Percentiles rank a stretch among this genome's conserved stretches.
phyloP scores from a whole-genome alignment of 23 red algal species.

The Gracilaria domingensis region DNA sequence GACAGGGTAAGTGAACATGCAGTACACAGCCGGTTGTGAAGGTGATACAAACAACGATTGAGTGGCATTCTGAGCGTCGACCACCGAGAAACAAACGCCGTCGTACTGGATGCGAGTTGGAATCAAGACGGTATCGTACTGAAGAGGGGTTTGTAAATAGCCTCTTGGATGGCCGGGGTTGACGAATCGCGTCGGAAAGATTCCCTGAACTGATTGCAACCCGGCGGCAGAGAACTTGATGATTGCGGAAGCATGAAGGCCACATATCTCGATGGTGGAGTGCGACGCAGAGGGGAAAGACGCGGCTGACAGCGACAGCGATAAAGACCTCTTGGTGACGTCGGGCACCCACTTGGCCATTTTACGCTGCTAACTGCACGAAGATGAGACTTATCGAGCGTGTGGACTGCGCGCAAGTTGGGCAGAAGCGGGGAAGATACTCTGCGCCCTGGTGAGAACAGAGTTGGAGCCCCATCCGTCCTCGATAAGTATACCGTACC shows the following conservation, averaged over 20 bases:
- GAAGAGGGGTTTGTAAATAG: conserved; percentile 10
- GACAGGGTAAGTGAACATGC: not conserved
- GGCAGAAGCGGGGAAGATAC: no score
- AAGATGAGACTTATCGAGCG: not conserved
- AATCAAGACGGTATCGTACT: not conserved
- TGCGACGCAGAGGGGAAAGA: not conserved
- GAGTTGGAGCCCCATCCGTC: no score
- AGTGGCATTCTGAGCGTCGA: not conserved
- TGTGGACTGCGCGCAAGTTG: not conserved
- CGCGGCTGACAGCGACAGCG: not conserved
- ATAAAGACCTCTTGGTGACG: not conserved
- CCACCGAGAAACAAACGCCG: not conserved
- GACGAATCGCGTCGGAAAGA: conserved; percentile 16
- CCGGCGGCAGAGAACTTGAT: not conserved
- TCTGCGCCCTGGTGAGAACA: no score
- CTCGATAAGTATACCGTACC: no score
- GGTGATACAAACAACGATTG: not conserved
- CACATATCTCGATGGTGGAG: conserved; percentile 13
- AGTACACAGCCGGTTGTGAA: not conserved
- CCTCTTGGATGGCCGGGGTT: conserved; percentile 12
- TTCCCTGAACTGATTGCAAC: not conserved
- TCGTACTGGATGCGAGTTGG: not conserved
- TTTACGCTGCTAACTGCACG: not conserved
- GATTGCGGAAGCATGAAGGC: not conserved
- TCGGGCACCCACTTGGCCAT: not conserved